A percentile compares a stretch with the other conserved stretches of the same genome.
phyloP scores from a whole-genome alignment of 768 basidiomycete species.

The Boletus insuetus region DNA sequence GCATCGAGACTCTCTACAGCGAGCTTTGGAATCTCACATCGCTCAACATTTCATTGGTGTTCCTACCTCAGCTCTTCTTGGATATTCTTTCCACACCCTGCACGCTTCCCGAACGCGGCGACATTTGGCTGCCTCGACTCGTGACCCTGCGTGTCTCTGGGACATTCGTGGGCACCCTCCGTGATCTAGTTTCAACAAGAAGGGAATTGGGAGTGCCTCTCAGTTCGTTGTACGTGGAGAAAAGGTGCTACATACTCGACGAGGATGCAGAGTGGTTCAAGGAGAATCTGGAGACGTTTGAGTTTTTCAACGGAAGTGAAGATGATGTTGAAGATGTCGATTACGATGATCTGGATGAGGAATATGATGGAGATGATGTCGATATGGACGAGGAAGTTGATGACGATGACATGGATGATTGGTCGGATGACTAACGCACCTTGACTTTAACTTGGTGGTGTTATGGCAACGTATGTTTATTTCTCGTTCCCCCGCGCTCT shows the following conservation, averaged over 20 bases:
- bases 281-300: neutral
- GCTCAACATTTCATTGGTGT: slow-evolving; percentile 27
- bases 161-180: slow-evolving; percentile 16
- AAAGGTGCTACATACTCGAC: neutral
- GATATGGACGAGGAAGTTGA: too few species aligned
- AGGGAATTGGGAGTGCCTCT: neutral
- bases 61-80: slow-evolving; percentile 20
- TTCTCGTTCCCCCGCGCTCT: too few species aligned
- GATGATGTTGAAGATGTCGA: too few species aligned
- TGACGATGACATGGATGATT: too few species aligned
- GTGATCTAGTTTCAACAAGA: neutral
- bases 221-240: neutral
- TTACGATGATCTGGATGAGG: too few species aligned
- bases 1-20: slow-evolving; percentile 36
- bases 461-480: too few species aligned
- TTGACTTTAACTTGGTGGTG: too few species aligned
- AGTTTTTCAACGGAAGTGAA: too few species aligned
- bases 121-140: slow-evolving; percentile 49
- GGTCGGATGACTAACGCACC: too few species aligned
- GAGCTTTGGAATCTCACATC: slow-evolving; percentile 47
- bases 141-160: slow-evolving; percentile 46
- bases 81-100: slow-evolving; percentile 10
- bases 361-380: too few species aligned
- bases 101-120: neutral
- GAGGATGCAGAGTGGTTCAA: neutral